These are phyloP conservation scores for Glycine latifolia DNA, from an alignment of 306 rosid genomes.

Conservation along the genomic window DNA sequence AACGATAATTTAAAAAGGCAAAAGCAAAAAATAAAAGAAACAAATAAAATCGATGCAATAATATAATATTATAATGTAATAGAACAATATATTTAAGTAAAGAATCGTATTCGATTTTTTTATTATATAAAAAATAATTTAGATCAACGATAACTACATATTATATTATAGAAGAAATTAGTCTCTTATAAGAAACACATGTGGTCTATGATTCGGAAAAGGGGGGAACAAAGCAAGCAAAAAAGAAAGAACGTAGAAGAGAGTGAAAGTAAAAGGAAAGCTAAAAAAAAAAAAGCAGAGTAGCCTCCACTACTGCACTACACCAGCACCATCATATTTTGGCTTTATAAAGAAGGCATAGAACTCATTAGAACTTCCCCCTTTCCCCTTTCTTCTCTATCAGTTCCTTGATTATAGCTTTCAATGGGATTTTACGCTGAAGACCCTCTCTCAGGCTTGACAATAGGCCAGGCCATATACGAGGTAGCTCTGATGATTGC, in stretches of 20 bases:
- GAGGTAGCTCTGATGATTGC: conserved; percentile 75
- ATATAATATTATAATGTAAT: too few relatives aligned
- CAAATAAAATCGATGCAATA: too few relatives aligned
- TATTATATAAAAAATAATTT: too few relatives aligned
- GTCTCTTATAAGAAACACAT: too few relatives aligned
- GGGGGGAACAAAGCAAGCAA: not conserved
- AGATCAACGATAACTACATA: too few relatives aligned
- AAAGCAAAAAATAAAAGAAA: too few relatives aligned
- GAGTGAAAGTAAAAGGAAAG: conserved; percentile 38
- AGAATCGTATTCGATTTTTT: too few relatives aligned
- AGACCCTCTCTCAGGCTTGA: conserved; percentile 50
- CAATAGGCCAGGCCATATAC: conserved; percentile 62
- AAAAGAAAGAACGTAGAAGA: conserved; percentile 26
- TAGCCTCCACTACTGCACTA: conserved; percentile 32
- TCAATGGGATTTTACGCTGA: conserved; percentile 60
- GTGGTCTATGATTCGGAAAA: too few relatives aligned
- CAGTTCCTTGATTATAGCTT: not conserved
- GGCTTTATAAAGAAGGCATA: conserved; percentile 62
- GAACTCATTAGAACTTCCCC: conserved; percentile 57
- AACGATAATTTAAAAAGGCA: not conserved
- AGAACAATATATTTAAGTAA: too few relatives aligned
- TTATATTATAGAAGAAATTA: too few relatives aligned
- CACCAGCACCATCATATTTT: too few relatives aligned
- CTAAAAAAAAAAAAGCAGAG: conserved; percentile 6
- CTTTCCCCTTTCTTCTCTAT: conserved; percentile 44